A percentile compares a stretch with the other conserved stretches of the same genome.
Evolutionary conservation across 352 stramenopile genomes (phyloP).

Genomic region (Pythium pectinolyticum): DNA sequence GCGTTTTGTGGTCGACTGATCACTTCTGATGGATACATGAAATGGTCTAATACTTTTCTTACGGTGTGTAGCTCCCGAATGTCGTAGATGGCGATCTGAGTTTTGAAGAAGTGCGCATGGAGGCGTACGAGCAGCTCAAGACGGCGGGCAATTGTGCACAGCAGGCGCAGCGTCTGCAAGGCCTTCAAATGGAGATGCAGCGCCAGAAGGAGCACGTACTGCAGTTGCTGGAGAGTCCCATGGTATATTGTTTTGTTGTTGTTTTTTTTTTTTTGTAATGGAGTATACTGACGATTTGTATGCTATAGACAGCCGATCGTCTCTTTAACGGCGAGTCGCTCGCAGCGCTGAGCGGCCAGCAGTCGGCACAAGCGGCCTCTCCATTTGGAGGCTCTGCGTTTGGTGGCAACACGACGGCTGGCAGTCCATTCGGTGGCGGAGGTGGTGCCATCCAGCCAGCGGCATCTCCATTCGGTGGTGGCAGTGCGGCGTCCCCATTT

Average conservation of each 20-base stretch:
- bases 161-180: constrained; percentile 43
- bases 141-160: constrained; percentile 39
- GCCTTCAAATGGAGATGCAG: constrained; percentile 45
- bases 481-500: constrained; percentile 4
- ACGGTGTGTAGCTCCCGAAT: constrained; percentile 43
- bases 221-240: constrained; percentile 46
- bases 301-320: constrained; percentile 39
- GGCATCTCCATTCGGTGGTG: constrained; percentile 37
- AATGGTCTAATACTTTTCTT: neutral
- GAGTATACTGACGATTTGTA: neutral
- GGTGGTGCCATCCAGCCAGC: constrained; percentile 11
- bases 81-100: constrained; percentile 62
- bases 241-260: constrained; percentile 20
- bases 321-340: constrained; percentile 57
- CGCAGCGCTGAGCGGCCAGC: constrained; percentile 13
- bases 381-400: constrained; percentile 14
- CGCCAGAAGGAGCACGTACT: constrained; percentile 50
- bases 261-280: neutral
- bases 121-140: constrained; percentile 64
- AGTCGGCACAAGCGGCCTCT: constrained; percentile 9
- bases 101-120: constrained; percentile 58
- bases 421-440: constrained; percentile 27
- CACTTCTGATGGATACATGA: neutral
- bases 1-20: constrained; percentile 12
- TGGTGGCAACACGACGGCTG: too few species aligned